Percentiles rank a stretch among this genome's conserved stretches.
Conservation (phyloP, 73 alveolate species). For the Paramecium biaurelia region DNA sequence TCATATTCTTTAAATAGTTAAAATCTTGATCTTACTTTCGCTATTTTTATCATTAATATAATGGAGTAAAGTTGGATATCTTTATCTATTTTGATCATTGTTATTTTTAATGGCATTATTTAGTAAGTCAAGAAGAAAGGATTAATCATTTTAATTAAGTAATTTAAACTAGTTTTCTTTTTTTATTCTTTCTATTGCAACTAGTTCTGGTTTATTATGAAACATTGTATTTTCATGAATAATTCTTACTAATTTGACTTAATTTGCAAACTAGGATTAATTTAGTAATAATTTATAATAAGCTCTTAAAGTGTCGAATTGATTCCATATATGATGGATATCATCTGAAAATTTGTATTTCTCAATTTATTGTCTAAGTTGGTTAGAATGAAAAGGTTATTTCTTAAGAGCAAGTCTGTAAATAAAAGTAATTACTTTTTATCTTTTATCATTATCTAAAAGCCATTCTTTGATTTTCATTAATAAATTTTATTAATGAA, state of each 20-base stretch:
- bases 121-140: not conserved
- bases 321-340: not conserved
- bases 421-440: not conserved
- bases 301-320: not conserved
- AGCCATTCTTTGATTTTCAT: slow-evolving; percentile 17
- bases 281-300: not conserved
- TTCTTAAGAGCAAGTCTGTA: not conserved
- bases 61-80: slow-evolving; percentile 24
- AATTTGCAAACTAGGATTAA: not conserved
- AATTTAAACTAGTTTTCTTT: not conserved
- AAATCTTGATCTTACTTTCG: not conserved
- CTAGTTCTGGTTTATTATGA: slow-evolving; percentile 24
- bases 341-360: not conserved
- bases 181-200: not conserved
- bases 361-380: not conserved
- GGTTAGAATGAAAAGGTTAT: not conserved
- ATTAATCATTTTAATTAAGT: not conserved
- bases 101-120: not conserved
- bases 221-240: not conserved
- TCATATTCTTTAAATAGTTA: not conserved
- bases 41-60: not conserved
- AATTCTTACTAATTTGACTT: not conserved
- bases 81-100: not conserved
- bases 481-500: not conserved
- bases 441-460: not conserved